These are phyloP conservation scores for Aspergillus sp. DNA, from an alignment of 2,329 filamentous ascomycete genomes.

Conservation along the genomic window DNA sequence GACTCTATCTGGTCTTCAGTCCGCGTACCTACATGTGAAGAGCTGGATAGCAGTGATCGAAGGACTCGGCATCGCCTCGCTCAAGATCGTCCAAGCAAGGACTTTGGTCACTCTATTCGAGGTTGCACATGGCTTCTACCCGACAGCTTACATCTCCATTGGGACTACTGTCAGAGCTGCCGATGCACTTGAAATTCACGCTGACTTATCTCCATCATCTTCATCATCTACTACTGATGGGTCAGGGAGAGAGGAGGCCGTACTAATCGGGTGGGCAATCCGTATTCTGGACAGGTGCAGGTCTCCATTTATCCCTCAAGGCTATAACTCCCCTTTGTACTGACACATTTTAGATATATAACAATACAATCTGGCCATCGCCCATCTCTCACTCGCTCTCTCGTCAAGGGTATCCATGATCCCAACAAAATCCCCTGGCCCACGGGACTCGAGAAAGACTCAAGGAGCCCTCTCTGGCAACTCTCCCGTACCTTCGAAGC, in stretches of 20 bases:
- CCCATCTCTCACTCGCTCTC: no score
- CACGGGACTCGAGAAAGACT: no score
- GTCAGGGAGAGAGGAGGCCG: background rate
- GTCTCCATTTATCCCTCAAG: background rate
- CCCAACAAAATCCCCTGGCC: no score
- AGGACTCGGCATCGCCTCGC: background rate
- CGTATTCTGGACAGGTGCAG: slow-evolving; percentile 1
- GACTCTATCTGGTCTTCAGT: background rate
- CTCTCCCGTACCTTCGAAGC: background rate
- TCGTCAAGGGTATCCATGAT: no score
- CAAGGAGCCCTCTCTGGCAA: background rate
- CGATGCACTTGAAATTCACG: background rate
- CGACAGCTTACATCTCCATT: slow-evolving; percentile 1
- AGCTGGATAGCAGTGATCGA: slow-evolving; percentile 2
- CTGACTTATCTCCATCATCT: background rate
- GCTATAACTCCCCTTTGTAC: no score
- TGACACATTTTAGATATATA: no score
- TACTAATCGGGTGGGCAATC: background rate
- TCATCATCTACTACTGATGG: no score
- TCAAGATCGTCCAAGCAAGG: slow-evolving; percentile 1
- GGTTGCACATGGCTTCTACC: slow-evolving; percentile 4
- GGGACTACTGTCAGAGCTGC: background rate
- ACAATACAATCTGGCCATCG: no score
- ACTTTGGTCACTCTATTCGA: background rate
- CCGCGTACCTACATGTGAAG: background rate